These are phyloP conservation scores for Hymenoscyphus salicellus DNA, from an alignment of 2,329 filamentous ascomycete genomes.

Conservation along the genomic window DNA sequence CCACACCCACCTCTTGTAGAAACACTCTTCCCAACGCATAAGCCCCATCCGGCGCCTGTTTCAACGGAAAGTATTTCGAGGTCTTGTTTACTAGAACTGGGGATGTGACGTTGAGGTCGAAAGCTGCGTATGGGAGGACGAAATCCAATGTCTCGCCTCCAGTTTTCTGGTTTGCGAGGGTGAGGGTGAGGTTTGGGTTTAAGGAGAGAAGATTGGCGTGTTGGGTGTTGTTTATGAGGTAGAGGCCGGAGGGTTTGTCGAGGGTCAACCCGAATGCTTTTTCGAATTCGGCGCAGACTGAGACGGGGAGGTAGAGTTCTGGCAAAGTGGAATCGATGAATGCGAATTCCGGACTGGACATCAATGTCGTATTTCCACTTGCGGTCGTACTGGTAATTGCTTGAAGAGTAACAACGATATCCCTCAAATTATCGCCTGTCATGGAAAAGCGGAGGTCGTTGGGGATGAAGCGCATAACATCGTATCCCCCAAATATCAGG, in stretches of 20 bases:
- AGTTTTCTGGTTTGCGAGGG: slow-evolving; percentile 23
- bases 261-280: slow-evolving; percentile 35
- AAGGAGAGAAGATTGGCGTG: slow-evolving; percentile 29
- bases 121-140: slow-evolving; percentile 30
- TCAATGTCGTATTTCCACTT: slow-evolving; percentile 22
- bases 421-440: slow-evolving; percentile 40
- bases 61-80: slow-evolving; percentile 31
- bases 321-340: slow-evolving; percentile 38
- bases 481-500: slow-evolving; percentile 39
- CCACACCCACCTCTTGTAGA: slow-evolving; percentile 34
- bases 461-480: slow-evolving; percentile 39
- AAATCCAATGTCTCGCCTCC: slow-evolving; percentile 26
- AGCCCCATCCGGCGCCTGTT: slow-evolving; percentile 20
- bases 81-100: slow-evolving; percentile 23
- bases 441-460: slow-evolving; percentile 41
- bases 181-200: slow-evolving; percentile 35
- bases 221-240: slow-evolving; percentile 32
- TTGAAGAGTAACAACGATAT: slow-evolving; percentile 42
- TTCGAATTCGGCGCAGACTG: slow-evolving; percentile 36
- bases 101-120: slow-evolving; percentile 27
- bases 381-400: slow-evolving; percentile 33
- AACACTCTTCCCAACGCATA: slow-evolving; percentile 33
- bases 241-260: slow-evolving; percentile 31
- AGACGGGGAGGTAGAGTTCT: slow-evolving; percentile 36
- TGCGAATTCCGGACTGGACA: slow-evolving; percentile 24